phyloP scores from a whole-genome alignment of 495 filamentous ascomycete genomes.

The Hapsidospora chrysogenum region DNA sequence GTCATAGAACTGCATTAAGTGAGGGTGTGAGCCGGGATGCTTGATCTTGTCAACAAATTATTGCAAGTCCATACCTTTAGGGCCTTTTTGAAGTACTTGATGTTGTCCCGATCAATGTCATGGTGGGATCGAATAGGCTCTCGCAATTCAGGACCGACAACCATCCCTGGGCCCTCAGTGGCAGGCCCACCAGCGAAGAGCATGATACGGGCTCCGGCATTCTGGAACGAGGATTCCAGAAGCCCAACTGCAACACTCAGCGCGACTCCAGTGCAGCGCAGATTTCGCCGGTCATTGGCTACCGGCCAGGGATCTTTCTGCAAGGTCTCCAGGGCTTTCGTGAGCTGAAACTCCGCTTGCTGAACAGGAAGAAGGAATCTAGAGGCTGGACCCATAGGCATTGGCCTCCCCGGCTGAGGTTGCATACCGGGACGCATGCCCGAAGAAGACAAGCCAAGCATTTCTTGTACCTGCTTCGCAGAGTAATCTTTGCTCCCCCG shows the following conservation, averaged over 20 bases:
- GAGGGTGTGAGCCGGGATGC: no score
- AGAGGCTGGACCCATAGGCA: constrained; percentile 63
- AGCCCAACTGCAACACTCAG: constrained; percentile 88
- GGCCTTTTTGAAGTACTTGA: constrained; percentile 99
- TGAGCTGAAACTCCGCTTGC: constrained; percentile 96
- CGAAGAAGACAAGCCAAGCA: constrained; percentile 67
- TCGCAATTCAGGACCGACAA: constrained; percentile 91
- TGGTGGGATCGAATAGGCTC: constrained; percentile 98
- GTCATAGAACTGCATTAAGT: constrained; percentile 82
- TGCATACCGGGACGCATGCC: constrained; percentile 65
- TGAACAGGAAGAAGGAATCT: constrained; percentile 90
- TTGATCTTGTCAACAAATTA: not conserved
- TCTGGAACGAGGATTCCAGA: constrained; percentile 88
- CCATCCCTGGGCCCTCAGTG: constrained; percentile 92
- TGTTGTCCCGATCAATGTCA: constrained; percentile 96
- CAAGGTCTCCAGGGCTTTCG: constrained; percentile 87
- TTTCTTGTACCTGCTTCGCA: constrained; percentile 94
- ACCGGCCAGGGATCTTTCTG: constrained; percentile 98
- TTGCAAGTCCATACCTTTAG: constrained; percentile 50
- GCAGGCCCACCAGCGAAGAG: constrained; percentile 89
- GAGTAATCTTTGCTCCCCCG: constrained; percentile 94
- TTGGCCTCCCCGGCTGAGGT: constrained; percentile 46
- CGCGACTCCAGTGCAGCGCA: constrained; percentile 92
- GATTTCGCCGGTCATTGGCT: constrained; percentile 76
- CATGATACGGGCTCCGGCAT: constrained; percentile 92